Base-by-base conservation (phyloP, 331 rosid genomes). In the Saraca asoca region DNA sequence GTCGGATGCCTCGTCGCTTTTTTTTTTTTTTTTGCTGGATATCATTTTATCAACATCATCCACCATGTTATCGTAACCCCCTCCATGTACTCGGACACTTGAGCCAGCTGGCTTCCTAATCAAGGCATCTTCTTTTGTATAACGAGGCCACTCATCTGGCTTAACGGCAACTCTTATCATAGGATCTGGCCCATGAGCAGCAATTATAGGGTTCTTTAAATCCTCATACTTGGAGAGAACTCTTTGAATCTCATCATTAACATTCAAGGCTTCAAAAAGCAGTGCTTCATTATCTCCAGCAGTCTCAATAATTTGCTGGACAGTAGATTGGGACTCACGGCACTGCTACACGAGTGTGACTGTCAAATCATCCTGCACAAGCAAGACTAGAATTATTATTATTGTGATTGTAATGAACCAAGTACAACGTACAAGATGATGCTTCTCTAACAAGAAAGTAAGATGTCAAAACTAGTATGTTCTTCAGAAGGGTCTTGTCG, bases 31-130 rank as follows among this genome's bases (percentile, higher is more conserved):
- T 79, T 73, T 94, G 33, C 99, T 97, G 51, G 90, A 94, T 70
- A 94, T 94, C 99, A 94, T 94, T 75, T 94, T 96, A 58, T 94
- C 98, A 2, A 94, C 95, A 85, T 94, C 97, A 70, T 94, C 99
- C 90, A 94, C 83, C 99, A 94, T 90, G n/a, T 94, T 97, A 14
- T 90, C 99, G 0, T 80, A 75, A 78, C 67, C 79, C 51, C 95
- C 98, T 38, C 90, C 91, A 0, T 79, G 88, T 24, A 72, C 66
- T 0, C 57, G 74, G 5, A 73, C 81, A 55, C 87, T 85, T 29
- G 96, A 86, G 51, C 81, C 83, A 37, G 95, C 80, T 0, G 96
- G 89, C 68, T 88, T 90, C 77, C 97, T 81, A 64, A 90, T 61
- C 79, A 94, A 70, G 55, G 95, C 65, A 33, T 94, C 96, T 66